Evolutionary conservation across 768 basidiomycete genomes (phyloP), one percentile per base, ranked within the genome.

Genomic region (Podaxis sp.): DNA sequence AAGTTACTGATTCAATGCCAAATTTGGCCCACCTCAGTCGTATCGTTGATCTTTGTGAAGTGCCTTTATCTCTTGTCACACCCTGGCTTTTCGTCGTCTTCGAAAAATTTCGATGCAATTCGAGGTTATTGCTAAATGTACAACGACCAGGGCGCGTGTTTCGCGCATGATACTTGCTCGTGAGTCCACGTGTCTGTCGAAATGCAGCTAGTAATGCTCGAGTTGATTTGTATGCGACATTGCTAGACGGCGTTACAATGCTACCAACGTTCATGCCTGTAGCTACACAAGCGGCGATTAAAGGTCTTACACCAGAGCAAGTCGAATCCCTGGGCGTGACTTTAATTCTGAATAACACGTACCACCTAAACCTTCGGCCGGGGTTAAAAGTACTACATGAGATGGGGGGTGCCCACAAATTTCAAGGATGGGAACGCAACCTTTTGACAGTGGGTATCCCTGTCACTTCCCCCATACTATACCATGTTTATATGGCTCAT

Each of bases 251-350:
- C 7, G 75, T 82, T 40, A 94, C 92, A 1, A 84, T 89, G 79
- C 76, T 94, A 18, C 93, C 93, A 1, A 92, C 93, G 0, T 95
- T 95, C 67, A 95, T 95, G 93, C 93, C 93, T 2, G 92, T 95
- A 7, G 93, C 92, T 2, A 95, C 93, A 3, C 93, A 95, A 69
- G 92, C 89, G 16, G 90, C 93, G 5, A 92, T 95, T 69, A 96
- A 96, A 73, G 92, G 93, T 3, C 74, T 95, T n/a, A 93, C 92
- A 4, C 74, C 91, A 18, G 88, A 91, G 61, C 91, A 95, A 73
- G 85, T 90, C 40, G 90, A 94, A 69, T 79, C 86, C 2, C 79
- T 94, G 1, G 92, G 91, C 1, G 80, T 94, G 48, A 90, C 89
- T 0, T 79, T 95, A 59, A 89, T 94, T 40, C 77, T 95, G 54